These are phyloP conservation scores for Gynostemma pentaphyllum DNA, from an alignment of 306 rosid species.

Conservation along the genomic window DNA sequence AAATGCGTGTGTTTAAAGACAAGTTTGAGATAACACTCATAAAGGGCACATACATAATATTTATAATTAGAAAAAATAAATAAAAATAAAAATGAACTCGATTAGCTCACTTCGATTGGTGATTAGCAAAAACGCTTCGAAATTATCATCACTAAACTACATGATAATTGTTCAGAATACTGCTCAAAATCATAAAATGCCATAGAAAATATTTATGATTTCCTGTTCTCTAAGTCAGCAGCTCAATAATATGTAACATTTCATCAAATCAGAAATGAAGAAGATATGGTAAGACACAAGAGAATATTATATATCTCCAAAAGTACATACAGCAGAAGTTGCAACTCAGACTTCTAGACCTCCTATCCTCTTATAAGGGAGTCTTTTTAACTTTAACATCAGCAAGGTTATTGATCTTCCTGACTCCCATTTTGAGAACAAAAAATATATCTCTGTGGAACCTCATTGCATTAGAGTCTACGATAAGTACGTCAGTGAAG, in stretches of 20 bases:
- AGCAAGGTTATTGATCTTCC: neutral
- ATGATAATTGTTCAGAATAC: neutral
- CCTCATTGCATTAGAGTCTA: slow-evolving; percentile 6
- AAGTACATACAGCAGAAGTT: slow-evolving; percentile 1
- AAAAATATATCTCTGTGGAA: neutral
- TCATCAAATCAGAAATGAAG: neutral
- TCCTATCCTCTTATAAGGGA: neutral
- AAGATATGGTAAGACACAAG: neutral
- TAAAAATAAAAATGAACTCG: neutral
- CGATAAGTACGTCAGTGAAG: slow-evolving; percentile 1
- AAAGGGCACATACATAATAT: too few relatives aligned
- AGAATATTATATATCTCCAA: neutral
- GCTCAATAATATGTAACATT: neutral
- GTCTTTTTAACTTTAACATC: neutral
- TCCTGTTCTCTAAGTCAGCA: neutral
- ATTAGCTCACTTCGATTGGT: neutral
- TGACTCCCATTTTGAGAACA: neutral
- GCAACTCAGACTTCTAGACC: slow-evolving; percentile 3
- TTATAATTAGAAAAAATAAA: too few relatives aligned
- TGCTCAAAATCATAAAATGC: neutral
- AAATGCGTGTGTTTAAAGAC: too few relatives aligned
- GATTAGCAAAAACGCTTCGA: neutral
- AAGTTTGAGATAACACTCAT: too few relatives aligned
- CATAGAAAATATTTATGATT: neutral
- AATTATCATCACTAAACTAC: neutral